phyloP scores from a whole-genome alignment of 225 moss, liverwort and hornwort genomes.

The Sphagnum contortum region DNA sequence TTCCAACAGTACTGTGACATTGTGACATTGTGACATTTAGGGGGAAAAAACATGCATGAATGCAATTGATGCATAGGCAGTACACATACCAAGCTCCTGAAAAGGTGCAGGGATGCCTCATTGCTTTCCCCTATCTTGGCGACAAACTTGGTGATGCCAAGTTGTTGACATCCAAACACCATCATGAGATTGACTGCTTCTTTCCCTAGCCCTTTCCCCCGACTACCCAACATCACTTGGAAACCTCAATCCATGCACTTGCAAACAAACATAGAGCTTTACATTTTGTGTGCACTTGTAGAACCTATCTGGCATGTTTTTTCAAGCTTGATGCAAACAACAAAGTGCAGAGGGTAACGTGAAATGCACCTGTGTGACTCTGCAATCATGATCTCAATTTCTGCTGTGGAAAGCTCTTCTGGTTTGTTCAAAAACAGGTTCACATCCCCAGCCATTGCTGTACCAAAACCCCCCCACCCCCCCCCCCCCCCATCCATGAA shows the following conservation, averaged over 20 bases:
- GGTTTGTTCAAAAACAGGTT: conserved; percentile 30
- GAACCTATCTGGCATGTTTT: no score
- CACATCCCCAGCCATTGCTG: conserved; percentile 49
- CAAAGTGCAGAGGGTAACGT: not conserved
- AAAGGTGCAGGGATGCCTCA: conserved; percentile 25
- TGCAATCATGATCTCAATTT: conserved; percentile 42
- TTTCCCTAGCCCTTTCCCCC: conserved; percentile 38
- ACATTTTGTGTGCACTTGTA: no score
- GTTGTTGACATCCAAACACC: conserved; percentile 18
- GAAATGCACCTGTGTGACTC: conserved; percentile 23
- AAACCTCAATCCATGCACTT: conserved; percentile 2
- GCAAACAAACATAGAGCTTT: not conserved
- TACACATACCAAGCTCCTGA: conserved; percentile 21
- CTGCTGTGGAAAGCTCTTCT: conserved; percentile 23
- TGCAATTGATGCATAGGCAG: not conserved
- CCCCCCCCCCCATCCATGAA: no score
- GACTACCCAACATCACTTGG: conserved; percentile 13
- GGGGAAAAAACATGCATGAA: no score
- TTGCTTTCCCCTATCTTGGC: conserved; percentile 34
- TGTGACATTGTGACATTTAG: no score
- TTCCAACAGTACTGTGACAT: no score
- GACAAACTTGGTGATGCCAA: conserved; percentile 24
- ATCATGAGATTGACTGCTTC: conserved; percentile 31
- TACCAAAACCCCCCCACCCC: not conserved
- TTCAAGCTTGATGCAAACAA: no score